Evolutionary conservation across 2,329 filamentous ascomycete genomes (phyloP), one percentile per base, ranked within the genome.

Genomic region (Pestalotiopsis sp.): DNA sequence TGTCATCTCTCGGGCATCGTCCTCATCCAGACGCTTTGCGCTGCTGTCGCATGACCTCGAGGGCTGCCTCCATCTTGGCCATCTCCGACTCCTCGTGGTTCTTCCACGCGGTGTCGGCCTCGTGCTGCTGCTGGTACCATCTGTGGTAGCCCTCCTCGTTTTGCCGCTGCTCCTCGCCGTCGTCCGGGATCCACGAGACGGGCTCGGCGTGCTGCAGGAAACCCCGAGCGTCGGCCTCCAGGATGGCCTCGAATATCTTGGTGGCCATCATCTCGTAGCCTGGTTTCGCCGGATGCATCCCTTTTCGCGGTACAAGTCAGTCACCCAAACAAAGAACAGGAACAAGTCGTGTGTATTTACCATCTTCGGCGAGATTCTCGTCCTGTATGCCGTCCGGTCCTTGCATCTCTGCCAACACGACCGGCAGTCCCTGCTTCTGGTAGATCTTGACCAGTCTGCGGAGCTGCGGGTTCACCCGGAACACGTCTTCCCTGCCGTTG

Each of bases 221-320:
- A 3, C 76, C 76, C 52, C 66, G 71, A 17, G 76, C 74, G 68
- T 78, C 76, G 2, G 76, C 76, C 68, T 78, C 76, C 13, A 78
- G 61, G 13, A 78, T 77, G 31, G 76, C 76, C 27, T 78, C 69
- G 68, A 75, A 77, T 72, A 78, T 72, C 69, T 77, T 78, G 45
- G 76, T 77, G 14, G 73, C 76, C 77, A 78, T 78, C 76, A 78
- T 77, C 63, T 77, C 76, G 66, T 78, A 78, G 11, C 77, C 77
- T 20, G 77, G 67, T 13, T 74, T 77, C 25, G 73, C 74, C 6
- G 77, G 77, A 61, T 78, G 77, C 67, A 62, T 65, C 2, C 63
- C 67, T 41, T 65, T 3, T 52, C 14, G 11, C 17, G n/a, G 7
- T 3, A n/a, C 0, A 20, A 20, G 31, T 67, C 13, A 23, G 57